A percentile compares a stretch with the other conserved stretches of the same genome.
Conservation (phyloP, 108 stramenopile genomes). For the Conticribra weissflogii region DNA sequence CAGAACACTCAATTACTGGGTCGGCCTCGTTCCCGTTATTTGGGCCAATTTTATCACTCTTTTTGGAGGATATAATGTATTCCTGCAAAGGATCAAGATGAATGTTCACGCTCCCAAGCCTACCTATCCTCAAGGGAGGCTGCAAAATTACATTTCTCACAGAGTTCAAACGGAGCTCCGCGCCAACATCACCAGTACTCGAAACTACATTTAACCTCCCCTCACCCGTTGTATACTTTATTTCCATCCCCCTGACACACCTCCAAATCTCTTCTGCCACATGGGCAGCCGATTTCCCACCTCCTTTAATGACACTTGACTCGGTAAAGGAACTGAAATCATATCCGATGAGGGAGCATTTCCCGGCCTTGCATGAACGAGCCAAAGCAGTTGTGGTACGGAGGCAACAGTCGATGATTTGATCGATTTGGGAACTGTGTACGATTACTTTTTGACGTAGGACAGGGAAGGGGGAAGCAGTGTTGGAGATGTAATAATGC, state of each 20-base stretch:
- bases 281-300: conserved; percentile 26
- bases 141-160: no score
- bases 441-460: conserved; percentile 12
- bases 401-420: conserved; percentile 28
- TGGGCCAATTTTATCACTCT: background rate
- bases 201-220: background rate
- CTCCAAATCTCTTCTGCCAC: conserved; percentile 42
- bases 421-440: conserved; percentile 41
- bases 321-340: conserved; percentile 31
- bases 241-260: conserved; percentile 19
- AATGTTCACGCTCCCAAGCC: conserved; percentile 15
- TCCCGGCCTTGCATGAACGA: conserved; percentile 29
- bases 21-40: background rate
- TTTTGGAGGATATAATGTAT: background rate
- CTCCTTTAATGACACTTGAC: background rate
- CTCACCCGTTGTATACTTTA: conserved; percentile 12
- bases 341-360: conserved; percentile 26
- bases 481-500: conserved; percentile 1
- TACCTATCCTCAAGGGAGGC: conserved; percentile 13
- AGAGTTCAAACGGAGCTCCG: background rate
- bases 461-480: background rate
- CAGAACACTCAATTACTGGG: conserved; percentile 2
- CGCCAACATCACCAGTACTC: background rate
- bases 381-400: conserved; percentile 26
- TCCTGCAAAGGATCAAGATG: background rate